Conservation (phyloP, 495 filamentous ascomycete species). For the Penicillium subrubescens region DNA sequence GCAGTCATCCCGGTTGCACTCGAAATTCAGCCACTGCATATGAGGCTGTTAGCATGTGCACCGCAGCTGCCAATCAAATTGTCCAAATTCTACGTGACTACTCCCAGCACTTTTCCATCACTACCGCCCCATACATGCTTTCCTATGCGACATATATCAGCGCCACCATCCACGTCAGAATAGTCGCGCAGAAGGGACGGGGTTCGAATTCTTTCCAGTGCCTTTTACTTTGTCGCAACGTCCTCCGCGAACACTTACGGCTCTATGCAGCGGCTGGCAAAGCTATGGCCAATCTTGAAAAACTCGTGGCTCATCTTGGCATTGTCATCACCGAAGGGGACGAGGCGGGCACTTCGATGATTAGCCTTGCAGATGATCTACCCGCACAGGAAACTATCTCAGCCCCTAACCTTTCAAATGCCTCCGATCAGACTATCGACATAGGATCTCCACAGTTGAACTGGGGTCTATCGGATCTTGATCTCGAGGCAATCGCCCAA, state of each 20-base stretch:
- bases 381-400: background rate
- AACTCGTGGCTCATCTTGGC: conserved; percentile 20
- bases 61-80: conserved; percentile 34
- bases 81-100: conserved; percentile 35
- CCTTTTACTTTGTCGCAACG: conserved; percentile 21
- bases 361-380: background rate
- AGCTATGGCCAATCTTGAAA: conserved; percentile 26
- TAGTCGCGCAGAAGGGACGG: conserved; percentile 31
- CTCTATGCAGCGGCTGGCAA: conserved; percentile 31
- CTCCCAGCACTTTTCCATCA: conserved; percentile 28
- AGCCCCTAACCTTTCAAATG: background rate
- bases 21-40: conserved; percentile 23
- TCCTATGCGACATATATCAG: conserved; percentile 40
- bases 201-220: conserved; percentile 27
- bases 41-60: conserved; percentile 32
- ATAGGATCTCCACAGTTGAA: conserved; percentile 20
- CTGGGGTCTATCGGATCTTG: conserved; percentile 31
- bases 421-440: conserved; percentile 7
- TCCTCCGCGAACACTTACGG: conserved; percentile 21
- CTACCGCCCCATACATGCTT: conserved; percentile 34
- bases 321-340: conserved; percentile 12
- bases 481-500: conserved; percentile 32
- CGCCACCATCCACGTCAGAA: conserved; percentile 36
- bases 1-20: conserved; percentile 10
- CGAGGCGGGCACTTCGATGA: background rate